Evolutionary conservation across 495 filamentous ascomycete species (phyloP), one percentile per base, ranked within the genome.

Genomic region (Hyaloscypha bicolor): DNA sequence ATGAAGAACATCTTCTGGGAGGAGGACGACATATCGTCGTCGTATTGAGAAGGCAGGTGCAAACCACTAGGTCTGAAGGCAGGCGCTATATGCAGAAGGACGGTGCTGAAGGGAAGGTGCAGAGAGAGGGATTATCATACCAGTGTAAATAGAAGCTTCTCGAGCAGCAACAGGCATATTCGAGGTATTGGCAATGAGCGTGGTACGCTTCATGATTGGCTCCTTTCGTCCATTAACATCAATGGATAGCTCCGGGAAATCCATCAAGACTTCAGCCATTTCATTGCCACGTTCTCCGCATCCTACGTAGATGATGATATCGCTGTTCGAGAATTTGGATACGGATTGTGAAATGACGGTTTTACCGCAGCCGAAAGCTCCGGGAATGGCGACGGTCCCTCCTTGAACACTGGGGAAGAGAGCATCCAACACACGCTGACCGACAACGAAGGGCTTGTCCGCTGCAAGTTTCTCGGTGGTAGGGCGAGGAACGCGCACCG

Each of bases 251-350:
- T 96, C 92, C 51, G 95, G 95, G 86, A 99, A 99, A 79, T 99
- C 95, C 92, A 97, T 97, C 85, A 99, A 86, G 68, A 99, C 95
- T 85, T 99, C 95, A 69, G 95, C 95, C 95, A 99, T 99, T 80
- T 98, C 95, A 76, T 98, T 99, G 72, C 95, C 95, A 68, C 95
- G 93, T 84, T 99, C 95, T 73, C 95, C 95, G 75, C 96, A 97
- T 55, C 95, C 95, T 69, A 99, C 95, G 78, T 99, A 98, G 72
- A 99, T 91, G 71, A 99, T 98, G 75, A 97, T 93, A 79, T 99
- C 96, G 76, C 91, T 94, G 87, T 99, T 99, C 65, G 95, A 99
- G 84, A 97, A 99, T 79, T 99, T 99, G 76, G 95, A 98, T 66
- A 99, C 90, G 66, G 90, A 93, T 82, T 99, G 96, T 71, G 90